Evolutionary conservation across 352 stramenopile genomes (phyloP).

Genomic region (Aphanomyces astaci): DNA sequence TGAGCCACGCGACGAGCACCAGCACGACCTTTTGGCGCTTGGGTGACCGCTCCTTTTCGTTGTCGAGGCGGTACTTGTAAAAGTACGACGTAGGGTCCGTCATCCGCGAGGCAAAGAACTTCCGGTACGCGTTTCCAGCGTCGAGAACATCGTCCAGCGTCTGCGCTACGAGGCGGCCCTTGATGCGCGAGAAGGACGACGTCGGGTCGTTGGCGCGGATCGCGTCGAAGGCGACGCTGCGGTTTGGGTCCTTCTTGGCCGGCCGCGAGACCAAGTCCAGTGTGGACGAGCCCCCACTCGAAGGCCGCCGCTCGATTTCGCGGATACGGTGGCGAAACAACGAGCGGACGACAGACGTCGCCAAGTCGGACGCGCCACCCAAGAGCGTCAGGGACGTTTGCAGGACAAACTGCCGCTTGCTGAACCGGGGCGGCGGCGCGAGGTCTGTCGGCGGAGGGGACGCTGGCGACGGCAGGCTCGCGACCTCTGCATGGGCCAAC

Average conservation of each 20-base stretch:
- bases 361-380: constrained; percentile 61
- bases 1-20: constrained; percentile 60
- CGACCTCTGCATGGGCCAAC: constrained; percentile 3
- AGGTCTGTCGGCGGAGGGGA: constrained; percentile 14
- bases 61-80: constrained; percentile 84
- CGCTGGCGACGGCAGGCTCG: not conserved
- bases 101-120: constrained; percentile 75
- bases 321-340: constrained; percentile 64
- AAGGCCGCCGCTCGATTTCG: constrained; percentile 39
- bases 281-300: constrained; percentile 26
- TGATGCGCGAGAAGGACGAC: constrained; percentile 72
- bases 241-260: constrained; percentile 34
- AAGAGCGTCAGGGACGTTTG: constrained; percentile 73
- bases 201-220: constrained; percentile 75
- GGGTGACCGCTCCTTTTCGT: constrained; percentile 50
- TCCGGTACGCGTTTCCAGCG: constrained; percentile 43
- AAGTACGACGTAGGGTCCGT: constrained; percentile 85
- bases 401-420: constrained; percentile 30
- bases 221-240: constrained; percentile 68
- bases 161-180: constrained; percentile 31
- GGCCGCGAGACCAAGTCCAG: constrained; percentile 70
- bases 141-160: constrained; percentile 78
- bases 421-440: not conserved
- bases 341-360: constrained; percentile 58
- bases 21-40: constrained; percentile 53